phyloP scores from a whole-genome alignment of 2,329 filamentous ascomycete species.

The Alternaria alternata region DNA sequence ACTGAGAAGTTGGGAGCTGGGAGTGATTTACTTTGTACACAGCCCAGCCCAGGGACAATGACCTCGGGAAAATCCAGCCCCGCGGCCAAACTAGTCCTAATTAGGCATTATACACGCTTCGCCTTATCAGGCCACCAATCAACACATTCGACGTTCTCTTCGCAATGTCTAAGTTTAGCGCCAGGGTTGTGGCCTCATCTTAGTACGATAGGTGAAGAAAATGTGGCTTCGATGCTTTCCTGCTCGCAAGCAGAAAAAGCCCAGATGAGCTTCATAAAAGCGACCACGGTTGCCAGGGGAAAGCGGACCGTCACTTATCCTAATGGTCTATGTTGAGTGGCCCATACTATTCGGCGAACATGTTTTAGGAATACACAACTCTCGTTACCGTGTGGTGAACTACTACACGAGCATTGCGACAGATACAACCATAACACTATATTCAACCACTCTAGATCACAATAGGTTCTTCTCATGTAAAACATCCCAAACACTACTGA shows the following conservation, averaged over 20 bases:
- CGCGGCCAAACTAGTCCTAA: too few species aligned
- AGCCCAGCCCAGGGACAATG: too few species aligned
- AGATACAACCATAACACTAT: neutral
- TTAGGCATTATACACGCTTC: neutral
- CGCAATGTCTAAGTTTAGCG: neutral
- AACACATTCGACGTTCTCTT: neutral
- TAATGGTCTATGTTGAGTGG: too few species aligned
- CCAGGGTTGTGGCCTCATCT: neutral
- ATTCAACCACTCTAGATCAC: neutral
- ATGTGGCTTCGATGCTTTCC: rapidly evolving
- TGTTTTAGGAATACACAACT: too few species aligned
- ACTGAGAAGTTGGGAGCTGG: neutral
- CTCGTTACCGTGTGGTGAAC: rapidly evolving
- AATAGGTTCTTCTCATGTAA: rapidly evolving
- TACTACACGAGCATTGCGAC: too few species aligned
- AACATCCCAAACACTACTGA: neutral
- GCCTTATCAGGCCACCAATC: neutral
- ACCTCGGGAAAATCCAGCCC: too few species aligned
- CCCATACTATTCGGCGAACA: too few species aligned
- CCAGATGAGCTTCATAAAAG: too few species aligned
- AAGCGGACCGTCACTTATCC: too few species aligned
- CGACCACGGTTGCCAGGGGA: too few species aligned
- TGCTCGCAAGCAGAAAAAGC: neutral
- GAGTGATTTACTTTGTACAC: too few species aligned
- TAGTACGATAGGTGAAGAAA: neutral